These are phyloP conservation scores for Penicillium digitatum DNA, from an alignment of 2,329 filamentous ascomycete genomes.

Conservation along the genomic window DNA sequence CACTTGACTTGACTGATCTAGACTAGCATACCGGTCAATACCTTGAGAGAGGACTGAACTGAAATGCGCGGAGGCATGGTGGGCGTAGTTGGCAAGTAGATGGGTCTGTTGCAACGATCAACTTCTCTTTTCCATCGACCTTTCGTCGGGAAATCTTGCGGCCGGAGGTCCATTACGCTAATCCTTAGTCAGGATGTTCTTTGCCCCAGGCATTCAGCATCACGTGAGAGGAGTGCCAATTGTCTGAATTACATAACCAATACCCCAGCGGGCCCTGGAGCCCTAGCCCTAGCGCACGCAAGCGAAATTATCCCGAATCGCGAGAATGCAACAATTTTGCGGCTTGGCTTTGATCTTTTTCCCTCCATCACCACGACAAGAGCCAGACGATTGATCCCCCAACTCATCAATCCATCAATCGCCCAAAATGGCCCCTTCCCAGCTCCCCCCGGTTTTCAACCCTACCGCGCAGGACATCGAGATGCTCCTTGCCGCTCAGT, in stretches of 20 bases:
- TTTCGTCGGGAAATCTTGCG: constrained; percentile 34
- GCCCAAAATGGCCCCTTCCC: constrained; percentile 88
- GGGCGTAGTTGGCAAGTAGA: constrained; percentile 14
- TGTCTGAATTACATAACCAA: neutral
- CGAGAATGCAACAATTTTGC: constrained; percentile 27
- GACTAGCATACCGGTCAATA: constrained; percentile 55
- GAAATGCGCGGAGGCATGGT: constrained; percentile 67
- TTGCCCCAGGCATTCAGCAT: neutral
- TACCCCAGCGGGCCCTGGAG: neutral
- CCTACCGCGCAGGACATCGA: constrained; percentile 98
- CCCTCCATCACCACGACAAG: constrained; percentile 40
- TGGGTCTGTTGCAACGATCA: constrained; percentile 10
- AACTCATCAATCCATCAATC: constrained; percentile 46
- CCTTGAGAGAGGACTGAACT: constrained; percentile 57
- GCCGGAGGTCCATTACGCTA: constrained; percentile 25
- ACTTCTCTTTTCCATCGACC: constrained; percentile 19
- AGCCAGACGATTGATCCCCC: constrained; percentile 47
- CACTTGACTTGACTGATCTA: neutral
- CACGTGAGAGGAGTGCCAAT: constrained; percentile 1
- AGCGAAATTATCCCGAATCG: constrained; percentile 37
- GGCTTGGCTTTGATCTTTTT: constrained; percentile 30
- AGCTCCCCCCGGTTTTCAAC: constrained; percentile 94
- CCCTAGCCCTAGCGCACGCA: constrained; percentile 41
- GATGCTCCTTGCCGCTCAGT: constrained; percentile 96
- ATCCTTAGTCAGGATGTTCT: constrained; percentile 3